Evolutionary conservation across 2,329 filamentous ascomycete species (phyloP), one percentile per base, ranked within the genome.

Genomic region (Beauveria sp.): DNA sequence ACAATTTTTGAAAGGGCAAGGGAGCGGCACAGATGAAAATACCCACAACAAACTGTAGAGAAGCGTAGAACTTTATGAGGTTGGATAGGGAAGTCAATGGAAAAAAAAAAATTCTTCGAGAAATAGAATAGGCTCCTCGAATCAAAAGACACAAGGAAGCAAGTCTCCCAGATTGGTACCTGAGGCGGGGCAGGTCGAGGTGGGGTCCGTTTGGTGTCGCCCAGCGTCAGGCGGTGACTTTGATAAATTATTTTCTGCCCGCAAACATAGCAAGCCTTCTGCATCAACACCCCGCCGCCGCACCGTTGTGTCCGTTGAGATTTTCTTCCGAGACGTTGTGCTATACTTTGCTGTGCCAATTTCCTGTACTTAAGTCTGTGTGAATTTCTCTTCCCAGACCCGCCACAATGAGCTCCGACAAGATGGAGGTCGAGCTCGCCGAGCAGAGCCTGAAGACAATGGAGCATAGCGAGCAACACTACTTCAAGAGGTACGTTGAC

Each of bases 391-490:
- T 22, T 2, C 8, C 18, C 5, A 59, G 28, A 38, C n/a, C 61
- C 43, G 60, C 43, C 65, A 75, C 64, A 40, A 82, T 82, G 79
- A 74, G 72, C 68, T 75, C 77, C 67, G 77, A 78, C 63, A 79
- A 79, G 64, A 85, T 83, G 81, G 83, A 85, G 50, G 77, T 86
- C 63, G 83, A 84, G 71, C 73, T 77, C 66, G 84, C 83, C 54
- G 84, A 87, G 78, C 74, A 82, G 73, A 79, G 80, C 76, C 82
- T 90, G 76, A 86, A 87, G 73, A 75, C 79, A 69, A 87, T 96
- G 84, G 89, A 90, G 74, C 93, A 96, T 79, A 95, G 93, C 66
- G 95, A 99, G 82, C 92, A 96, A 77, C 95, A 98, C 78, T 99
- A 98, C 82, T 98, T 98, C 81, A 98, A 97, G 80, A 96, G 92